Evolutionary conservation across 192 early-diverging fungal genomes (phyloP), one percentile per base, ranked within the genome.

Genomic region (Rhizoclosmatium globosum): DNA sequence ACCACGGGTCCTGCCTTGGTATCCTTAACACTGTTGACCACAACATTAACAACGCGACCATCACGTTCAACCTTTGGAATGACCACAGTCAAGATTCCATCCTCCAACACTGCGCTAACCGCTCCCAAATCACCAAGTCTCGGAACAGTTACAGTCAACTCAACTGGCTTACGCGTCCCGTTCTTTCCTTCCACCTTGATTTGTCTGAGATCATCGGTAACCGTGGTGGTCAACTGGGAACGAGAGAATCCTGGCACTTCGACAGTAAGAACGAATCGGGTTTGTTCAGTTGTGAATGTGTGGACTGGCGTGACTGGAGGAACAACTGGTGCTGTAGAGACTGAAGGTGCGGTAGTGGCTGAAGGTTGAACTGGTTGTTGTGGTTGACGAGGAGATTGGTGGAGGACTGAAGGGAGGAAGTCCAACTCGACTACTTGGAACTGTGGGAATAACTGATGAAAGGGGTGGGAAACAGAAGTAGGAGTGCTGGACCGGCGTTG

Each of bases 161-260:
- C 74, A 38, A 67, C 23, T 9, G 48, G 47, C 6, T 43, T 43
- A 21, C 74, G 61, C 15, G 48, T 9, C 15, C 48, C 48, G 64
- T 53, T 59, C 45, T 53, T 67, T 4, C 62, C 74, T 1, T 15
- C 23, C 1, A 76, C 41, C 1, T 13, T 76, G 46, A 76, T 39
- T 23, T 59, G 62, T 31, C 74, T 19, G 21, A 45, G 46, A 47
- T 76, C 74, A 64, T 76, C 74, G 38, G 64, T 62, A 4, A 76
- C 64, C 4, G 74, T 76, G 31, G 44, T 47, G 7, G 42, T 38
- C 19, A 76, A 17, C 15, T 76, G 43, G 41, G 7, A 38, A 21
- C 64, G 74, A 1, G 48, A 23, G 60, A 66, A 64, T 23, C 74
- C 74, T 31, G 74, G 74, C 1, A 62, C n/a, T 13, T 74, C 72